Percentiles rank a stretch among this genome's conserved stretches.
phyloP scores from a whole-genome alignment of 2,329 filamentous ascomycete species.

The Exophiala bonariae region DNA sequence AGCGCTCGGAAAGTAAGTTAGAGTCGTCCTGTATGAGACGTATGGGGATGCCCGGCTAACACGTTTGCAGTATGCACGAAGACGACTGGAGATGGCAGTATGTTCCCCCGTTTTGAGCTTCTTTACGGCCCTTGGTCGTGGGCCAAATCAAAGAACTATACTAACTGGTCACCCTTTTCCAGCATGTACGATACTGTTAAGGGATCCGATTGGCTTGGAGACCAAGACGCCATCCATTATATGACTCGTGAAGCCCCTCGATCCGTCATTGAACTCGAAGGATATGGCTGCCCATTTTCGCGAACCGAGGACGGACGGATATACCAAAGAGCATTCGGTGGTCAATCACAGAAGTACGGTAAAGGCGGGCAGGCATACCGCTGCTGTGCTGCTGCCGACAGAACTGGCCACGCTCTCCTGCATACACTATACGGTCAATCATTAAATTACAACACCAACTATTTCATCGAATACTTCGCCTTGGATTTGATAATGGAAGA shows the following conservation, averaged over 20 bases:
- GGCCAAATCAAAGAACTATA: too few species aligned
- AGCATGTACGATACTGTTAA: conserved; percentile 60
- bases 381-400: conserved; percentile 92
- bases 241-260: conserved; percentile 58
- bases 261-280: conserved; percentile 70
- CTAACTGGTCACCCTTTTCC: too few species aligned
- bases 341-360: conserved; percentile 90
- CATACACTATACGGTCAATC: conserved; percentile 99
- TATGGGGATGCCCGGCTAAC: conserved; percentile 13
- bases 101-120: too few species aligned
- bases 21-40: neutral
- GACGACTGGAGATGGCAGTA: conserved; percentile 60
- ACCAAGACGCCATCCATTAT: conserved; percentile 62
- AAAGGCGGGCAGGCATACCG: conserved; percentile 98
- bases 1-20: conserved; percentile 51
- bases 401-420: conserved; percentile 94
- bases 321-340: conserved; percentile 98
- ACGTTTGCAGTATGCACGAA: conserved; percentile 44
- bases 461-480: conserved; percentile 99
- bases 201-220: conserved; percentile 59
- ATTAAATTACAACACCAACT: conserved; percentile 96
- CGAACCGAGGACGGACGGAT: conserved; percentile 96
- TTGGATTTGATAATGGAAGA: conserved; percentile 97
- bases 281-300: conserved; percentile 92
- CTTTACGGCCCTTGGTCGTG: too few species aligned